Evolutionary conservation across 2,329 filamentous ascomycete genomes (phyloP), one percentile per base, ranked within the genome.

Genomic region (Gyromitra esculenta): DNA sequence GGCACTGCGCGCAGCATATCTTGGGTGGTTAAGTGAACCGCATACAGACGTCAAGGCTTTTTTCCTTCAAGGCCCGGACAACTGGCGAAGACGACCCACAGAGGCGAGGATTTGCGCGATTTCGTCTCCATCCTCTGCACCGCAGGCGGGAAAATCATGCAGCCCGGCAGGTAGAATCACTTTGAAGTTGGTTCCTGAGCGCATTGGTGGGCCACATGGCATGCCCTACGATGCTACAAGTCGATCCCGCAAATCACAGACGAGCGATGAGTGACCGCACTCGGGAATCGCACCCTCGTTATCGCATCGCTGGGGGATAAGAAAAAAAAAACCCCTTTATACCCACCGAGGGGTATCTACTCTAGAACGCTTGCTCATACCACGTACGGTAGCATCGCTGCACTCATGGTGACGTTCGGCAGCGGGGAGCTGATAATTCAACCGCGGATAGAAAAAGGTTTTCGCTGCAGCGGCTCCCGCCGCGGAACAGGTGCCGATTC

Each of bases 141-240:
- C 13, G 9, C 52, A 56, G 50, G 41, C 64, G 52, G 69, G 69
- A 65, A 57, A 56, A 66, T 73, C 70, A 66, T 73, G 69, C 60
- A 57, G 41, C 41, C 31, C 41, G 41, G 60, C 41, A 7, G 31
- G 60, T 39, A 31, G 60, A 50, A 56, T 50, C 57, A 64, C 15
- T n/a, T 35, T 37, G 15, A 66, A 66, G 60, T 48, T n/a, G 50
- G 60, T 72, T 73, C 69, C 69, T 73, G 69, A 73, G 60, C 21
- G 69, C 50, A 56, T 67, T 67, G 50, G 50, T 52, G 48, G 54
- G 37, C 69, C 70, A 73, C 69, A 73, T 73, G 70, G 70, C 70
- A 15, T 57, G 69, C 50, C 69, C 60, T 72, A 73, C 62, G 39
- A 25, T 18, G 65, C n/a, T 68, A 18, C 37, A 4, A 31, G 66